Conservation (phyloP, 352 stramenopile species). For the Phytopythium delawarense region DNA sequence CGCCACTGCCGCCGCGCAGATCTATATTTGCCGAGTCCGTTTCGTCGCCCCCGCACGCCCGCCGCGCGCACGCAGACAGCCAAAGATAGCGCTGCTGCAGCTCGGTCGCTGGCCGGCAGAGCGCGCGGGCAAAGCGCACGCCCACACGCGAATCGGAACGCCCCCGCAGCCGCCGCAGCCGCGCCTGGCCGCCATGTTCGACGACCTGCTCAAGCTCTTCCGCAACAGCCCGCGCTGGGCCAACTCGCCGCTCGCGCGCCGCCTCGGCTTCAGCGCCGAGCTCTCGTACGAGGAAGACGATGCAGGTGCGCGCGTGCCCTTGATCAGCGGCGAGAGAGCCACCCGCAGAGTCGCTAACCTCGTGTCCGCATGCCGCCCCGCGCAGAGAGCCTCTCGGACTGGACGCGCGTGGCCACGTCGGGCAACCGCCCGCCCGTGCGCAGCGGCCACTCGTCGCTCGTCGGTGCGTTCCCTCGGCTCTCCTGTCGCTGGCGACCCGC, state of each 20-base stretch:
- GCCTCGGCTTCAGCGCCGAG: slow-evolving; percentile 65
- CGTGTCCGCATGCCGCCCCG: background rate
- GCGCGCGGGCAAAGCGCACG: background rate
- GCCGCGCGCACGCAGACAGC: background rate
- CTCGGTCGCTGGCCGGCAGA: slow-evolving; percentile 4
- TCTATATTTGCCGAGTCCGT: slow-evolving; percentile 5
- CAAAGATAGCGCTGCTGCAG: slow-evolving; percentile 7
- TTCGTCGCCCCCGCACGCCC: background rate
- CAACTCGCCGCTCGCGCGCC: slow-evolving; percentile 66
- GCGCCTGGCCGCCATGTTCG: slow-evolving; percentile 29
- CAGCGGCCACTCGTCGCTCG: slow-evolving; percentile 74
- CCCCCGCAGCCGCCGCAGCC: background rate
- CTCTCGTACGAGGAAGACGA: slow-evolving; percentile 59
- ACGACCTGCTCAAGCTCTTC: slow-evolving; percentile 80
- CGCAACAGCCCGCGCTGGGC: slow-evolving; percentile 75
- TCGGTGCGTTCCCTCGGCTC: slow-evolving; percentile 32
- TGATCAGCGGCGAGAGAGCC: background rate
- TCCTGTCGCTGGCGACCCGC: background rate
- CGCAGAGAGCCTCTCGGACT: slow-evolving; percentile 59
- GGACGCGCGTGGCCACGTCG: slow-evolving; percentile 70
- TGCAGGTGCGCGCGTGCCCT: slow-evolving; percentile 22
- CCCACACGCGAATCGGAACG: slow-evolving; percentile 9
- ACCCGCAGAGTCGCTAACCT: background rate
- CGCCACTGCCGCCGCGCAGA: background rate
- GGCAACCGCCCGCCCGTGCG: slow-evolving; percentile 64